Evolutionary conservation across 2,329 filamentous ascomycete species (phyloP).

Genomic region (Penicillium sp.): DNA sequence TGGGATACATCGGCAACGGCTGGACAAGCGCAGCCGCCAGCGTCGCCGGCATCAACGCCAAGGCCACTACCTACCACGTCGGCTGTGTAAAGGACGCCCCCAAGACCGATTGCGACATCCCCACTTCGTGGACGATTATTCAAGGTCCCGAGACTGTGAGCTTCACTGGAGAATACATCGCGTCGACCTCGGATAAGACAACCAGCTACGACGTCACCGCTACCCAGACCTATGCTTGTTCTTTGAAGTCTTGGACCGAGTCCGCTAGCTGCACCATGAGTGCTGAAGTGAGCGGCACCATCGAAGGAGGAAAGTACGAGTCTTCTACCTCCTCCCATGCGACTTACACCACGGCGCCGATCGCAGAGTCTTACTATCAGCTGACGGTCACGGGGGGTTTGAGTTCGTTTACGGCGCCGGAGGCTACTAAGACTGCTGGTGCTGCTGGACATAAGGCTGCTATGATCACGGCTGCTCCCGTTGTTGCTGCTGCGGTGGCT

Average conservation of each 20-base stretch:
- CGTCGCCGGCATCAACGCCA: slow-evolving; percentile 18
- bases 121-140: slow-evolving; percentile 21
- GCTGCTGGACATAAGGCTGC: slow-evolving; percentile 11
- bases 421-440: slow-evolving; percentile 19
- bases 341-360: slow-evolving; percentile 3
- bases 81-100: slow-evolving; percentile 20
- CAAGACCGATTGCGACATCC: slow-evolving; percentile 21
- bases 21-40: slow-evolving; percentile 19
- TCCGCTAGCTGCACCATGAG: slow-evolving; percentile 21
- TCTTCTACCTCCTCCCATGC: slow-evolving; percentile 3
- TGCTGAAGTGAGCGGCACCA: slow-evolving; percentile 5
- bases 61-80: slow-evolving; percentile 22
- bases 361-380: slow-evolving; percentile 3
- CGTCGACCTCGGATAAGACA: slow-evolving; percentile 1
- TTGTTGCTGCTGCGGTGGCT: slow-evolving; percentile 21
- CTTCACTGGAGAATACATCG: slow-evolving; percentile 18
- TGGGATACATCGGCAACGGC: slow-evolving; percentile 1
- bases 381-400: slow-evolving; percentile 22
- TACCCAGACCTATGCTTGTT: slow-evolving; percentile 16
- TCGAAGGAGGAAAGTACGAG: background rate
- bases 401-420: slow-evolving; percentile 14
- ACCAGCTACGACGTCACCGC: slow-evolving; percentile 16
- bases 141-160: slow-evolving; percentile 23
- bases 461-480: slow-evolving; percentile 22
- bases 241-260: slow-evolving; percentile 12